Base-by-base conservation (phyloP, 1,284 basidiomycete genomes). In the Cryptococcus sp. region DNA sequence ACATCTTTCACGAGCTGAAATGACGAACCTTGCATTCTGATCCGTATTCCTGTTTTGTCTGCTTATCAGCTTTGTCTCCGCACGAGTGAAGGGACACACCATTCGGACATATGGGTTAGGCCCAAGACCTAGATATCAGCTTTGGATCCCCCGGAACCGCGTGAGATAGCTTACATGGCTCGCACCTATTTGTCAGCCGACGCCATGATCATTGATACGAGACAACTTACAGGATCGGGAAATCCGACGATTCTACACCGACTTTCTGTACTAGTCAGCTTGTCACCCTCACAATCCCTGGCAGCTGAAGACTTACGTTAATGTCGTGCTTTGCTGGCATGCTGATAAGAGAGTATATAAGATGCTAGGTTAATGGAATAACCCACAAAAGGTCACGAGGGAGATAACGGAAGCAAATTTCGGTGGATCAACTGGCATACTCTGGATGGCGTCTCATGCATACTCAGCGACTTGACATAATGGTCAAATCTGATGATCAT, bases 41-140 rank as follows among this genome's bases (percentile, higher is more conserved):
- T 10, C 92, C 96, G 61, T 88, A 92, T 67, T 92, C 86, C 81
- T 98, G 94, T 75, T 98, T 97, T 14, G 89, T 91, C 94, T 80
- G 76, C 19, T 47, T 36, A 39, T 43, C 23, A 43, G 41, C 23
- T 21, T 22, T 43, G 41, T 21, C n/a, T n/a, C n/a, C n/a, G n/a
- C n/a, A n/a, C n/a, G 21, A 43, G 21, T 43, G 31, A 42, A 32
- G 11, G 46, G 62, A 56, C 80, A 56, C 61, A 90, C 90, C 91
- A 92, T 93, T 60, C 88, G 82, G 53, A 91, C 82, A 74, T 91
- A 92, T 0, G 90, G 86, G 74, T 93, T 92, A 62, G 83, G 81
- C 40, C 90, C 90, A 31, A 93, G 79, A 76, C 89, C 90, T 89
- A 64, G 54, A 58, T 48, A 23, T 60, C 24, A 61, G 54, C 51